Evolutionary conservation across 805 yeast species (phyloP), one percentile per base, ranked within the genome.

Genomic region (Cyberlindnera maclurae): DNA sequence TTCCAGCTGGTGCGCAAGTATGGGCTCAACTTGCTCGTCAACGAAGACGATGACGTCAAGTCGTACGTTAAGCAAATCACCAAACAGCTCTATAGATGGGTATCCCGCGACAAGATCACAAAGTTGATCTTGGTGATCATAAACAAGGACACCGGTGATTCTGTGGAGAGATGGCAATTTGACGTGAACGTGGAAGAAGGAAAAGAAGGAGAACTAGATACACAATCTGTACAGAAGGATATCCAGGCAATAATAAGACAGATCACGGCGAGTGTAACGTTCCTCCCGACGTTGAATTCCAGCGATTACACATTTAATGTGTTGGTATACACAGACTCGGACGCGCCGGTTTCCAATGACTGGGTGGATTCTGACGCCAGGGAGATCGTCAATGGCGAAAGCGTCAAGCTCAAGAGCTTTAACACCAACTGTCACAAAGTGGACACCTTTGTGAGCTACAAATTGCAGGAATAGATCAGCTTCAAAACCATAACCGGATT

Each of bases 181-280:
- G 74, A 76, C 46, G 64, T 87, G 8, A 35, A 29, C 20, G 22
- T 20, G 5, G 29, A 35, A 20, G 28, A 29, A 12, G n/a, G 12
- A 3, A 9, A 20, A 17, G 17, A 4, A 3, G n/a, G 15, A 17
- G 26, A 16, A 10, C 16, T 17, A 4, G 31, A 16, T n/a, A 27
- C 4, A 17, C 16, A 27, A 3, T 13, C 37, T 15, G 18, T 28
- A 12, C 37, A 34, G 26, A 65, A 62, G 37, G 93, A 87, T 47
- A 85, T 88, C n/a, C 90, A 85, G 57, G 76, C 87, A 0, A 79
- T 89, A 5, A 77, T 89, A 29, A 73, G 96, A 38, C 97, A 89
- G 50, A 83, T 89, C 37, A 86, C 95, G 0, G 86, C 95, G 0
- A 79, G 93, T 31, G 85, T 84, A 2, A 77, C 96, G 0, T 87